Base-by-base conservation (phyloP, 2,329 filamentous ascomycete genomes). In the Nemania abortiva region DNA sequence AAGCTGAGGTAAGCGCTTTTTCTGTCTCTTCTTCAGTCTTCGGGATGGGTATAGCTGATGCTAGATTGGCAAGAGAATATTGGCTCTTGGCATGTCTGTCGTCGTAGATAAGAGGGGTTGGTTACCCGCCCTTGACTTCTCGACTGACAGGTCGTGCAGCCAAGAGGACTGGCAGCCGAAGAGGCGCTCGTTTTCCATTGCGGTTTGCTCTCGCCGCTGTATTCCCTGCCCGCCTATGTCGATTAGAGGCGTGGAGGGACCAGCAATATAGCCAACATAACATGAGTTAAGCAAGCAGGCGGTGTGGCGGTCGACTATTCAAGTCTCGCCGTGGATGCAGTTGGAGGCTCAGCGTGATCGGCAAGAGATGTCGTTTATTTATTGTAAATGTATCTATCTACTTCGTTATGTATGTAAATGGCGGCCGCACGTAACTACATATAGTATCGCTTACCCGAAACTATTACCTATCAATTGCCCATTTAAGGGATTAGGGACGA, bases 1-100 rank as follows among this genome's bases (percentile, higher is more conserved):
- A 45, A 57, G 52, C 66, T 70, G 63, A 69, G 63, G 63, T 71
- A 66, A 69, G 69, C 69, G 20, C 65, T 34, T 61, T 15, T 24
- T 34, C 24, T 37, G 34, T 52, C 55, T 52, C 49, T 52, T 52
- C 22, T 2, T n/a, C 42, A n/a, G 42, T 47, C 15, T 20, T 47
- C 7, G 7, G 42, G 42, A n/a, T 47, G 42, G n/a, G 18, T 47
- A 47, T 13, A 47, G n/a, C 15, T 47, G 18, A 47, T 47, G 42
- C 42, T 47, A 9, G 31, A 34, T 34, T 34, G 31, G 31, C 31
- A 47, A n/a, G 42, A 20, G 42, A 47, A 47, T 47, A 47, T 27
- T 27, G 22, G 13, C 27, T 50, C 47, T 50, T 50, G 47, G 47
- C 47, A 15, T 50, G 10, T 20, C 42, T 47, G 42, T 47, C 42